Evolutionary conservation across 495 filamentous ascomycete genomes (phyloP).

Genomic region (Aspergillus baeticus): DNA sequence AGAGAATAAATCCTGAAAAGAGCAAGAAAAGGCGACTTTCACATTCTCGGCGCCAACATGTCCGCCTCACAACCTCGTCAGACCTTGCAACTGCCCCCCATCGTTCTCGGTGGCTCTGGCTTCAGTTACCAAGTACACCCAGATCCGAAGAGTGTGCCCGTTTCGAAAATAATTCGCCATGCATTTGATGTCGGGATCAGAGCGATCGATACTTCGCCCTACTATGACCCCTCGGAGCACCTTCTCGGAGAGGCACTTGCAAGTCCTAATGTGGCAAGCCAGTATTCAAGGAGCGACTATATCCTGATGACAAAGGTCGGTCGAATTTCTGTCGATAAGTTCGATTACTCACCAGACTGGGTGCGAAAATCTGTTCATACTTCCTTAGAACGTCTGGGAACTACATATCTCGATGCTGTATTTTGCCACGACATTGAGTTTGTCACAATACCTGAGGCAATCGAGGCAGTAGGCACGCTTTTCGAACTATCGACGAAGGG

Average conservation of each 20-base stretch:
- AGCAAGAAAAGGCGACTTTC: no score
- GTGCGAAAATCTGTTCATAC: no score
- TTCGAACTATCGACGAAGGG: conserved; percentile 46
- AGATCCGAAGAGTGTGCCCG: conserved; percentile 66
- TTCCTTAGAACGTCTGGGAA: conserved; percentile 47
- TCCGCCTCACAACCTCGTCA: no score
- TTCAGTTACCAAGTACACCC: conserved; percentile 82
- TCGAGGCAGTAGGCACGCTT: conserved; percentile 59
- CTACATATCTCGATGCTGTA: conserved; percentile 59
- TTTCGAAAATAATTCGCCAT: conserved; percentile 63
- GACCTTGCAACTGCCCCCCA: conserved; percentile 17
- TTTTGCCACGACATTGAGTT: conserved; percentile 69
- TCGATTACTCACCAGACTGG: conserved; percentile 50
- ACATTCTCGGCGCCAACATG: no score
- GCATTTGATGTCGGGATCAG: conserved; percentile 69
- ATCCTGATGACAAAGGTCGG: conserved; percentile 63
- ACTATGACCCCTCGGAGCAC: conserved; percentile 84
- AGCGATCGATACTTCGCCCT: conserved; percentile 87
- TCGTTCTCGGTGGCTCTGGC: conserved; percentile 81
- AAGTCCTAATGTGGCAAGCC: conserved; percentile 45
- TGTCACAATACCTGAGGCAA: conserved; percentile 49
- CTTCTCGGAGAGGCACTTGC: conserved; percentile 73
- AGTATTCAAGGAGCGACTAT: conserved; percentile 51
- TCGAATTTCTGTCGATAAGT: conserved; percentile 47
- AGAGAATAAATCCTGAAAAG: no score